Evolutionary conservation across 2,329 filamentous ascomycete genomes (phyloP).

Genomic region (Macrophomina phaseolina): DNA sequence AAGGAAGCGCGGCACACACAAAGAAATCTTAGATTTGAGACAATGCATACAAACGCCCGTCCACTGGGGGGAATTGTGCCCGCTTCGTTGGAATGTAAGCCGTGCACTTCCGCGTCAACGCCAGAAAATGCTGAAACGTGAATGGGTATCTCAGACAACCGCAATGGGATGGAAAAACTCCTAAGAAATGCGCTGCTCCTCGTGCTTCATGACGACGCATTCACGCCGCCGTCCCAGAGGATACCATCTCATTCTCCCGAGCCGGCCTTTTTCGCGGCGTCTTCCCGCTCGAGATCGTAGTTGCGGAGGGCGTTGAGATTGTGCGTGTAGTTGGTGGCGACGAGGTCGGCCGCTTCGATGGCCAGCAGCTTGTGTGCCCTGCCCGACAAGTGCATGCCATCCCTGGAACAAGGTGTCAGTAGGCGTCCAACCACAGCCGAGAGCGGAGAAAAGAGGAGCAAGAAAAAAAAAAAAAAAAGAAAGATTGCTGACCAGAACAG

Average conservation of each 20-base stretch:
- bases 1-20: constrained; percentile 42
- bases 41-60: constrained; percentile 29
- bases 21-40: constrained; percentile 27
- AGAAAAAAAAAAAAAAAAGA: background rate
- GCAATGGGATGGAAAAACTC: constrained; percentile 17
- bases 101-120: constrained; percentile 25
- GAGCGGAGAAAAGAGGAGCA: background rate
- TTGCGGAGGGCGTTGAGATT: constrained; percentile 36
- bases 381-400: constrained; percentile 42
- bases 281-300: constrained; percentile 19
- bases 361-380: constrained; percentile 45
- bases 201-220: constrained; percentile 7
- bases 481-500: constrained; percentile 43
- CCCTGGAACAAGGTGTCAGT: constrained; percentile 35
- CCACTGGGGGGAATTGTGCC: constrained; percentile 25
- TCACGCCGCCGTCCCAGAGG: background rate
- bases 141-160: constrained; percentile 28
- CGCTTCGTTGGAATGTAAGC: constrained; percentile 25
- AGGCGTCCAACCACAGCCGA: constrained; percentile 14
- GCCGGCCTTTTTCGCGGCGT: background rate
- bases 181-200: constrained; percentile 22
- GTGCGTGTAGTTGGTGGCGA: constrained; percentile 40
- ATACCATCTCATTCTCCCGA: background rate
- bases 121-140: constrained; percentile 28
- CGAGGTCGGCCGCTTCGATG: constrained; percentile 40